Base-by-base conservation (phyloP, 2,329 filamentous ascomycete species). In the Alternaria sp. region DNA sequence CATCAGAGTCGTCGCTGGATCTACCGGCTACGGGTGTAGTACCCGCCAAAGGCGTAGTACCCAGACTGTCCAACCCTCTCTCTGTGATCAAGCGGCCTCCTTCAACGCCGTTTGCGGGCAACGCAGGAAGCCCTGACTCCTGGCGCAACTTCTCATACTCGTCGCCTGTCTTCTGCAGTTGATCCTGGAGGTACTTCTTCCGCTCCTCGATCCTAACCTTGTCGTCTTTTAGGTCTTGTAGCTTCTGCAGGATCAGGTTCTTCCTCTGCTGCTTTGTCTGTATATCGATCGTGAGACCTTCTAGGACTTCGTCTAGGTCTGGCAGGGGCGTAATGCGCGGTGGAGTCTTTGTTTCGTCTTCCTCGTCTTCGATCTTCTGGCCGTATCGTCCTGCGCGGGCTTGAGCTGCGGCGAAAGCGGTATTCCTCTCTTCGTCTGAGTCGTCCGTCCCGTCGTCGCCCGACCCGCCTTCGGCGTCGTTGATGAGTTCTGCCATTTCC, bases 341-440 rank as follows among this genome's bases (percentile, higher is more conserved):
- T 0, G 91, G 91, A 2, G 89, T 89, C 60, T 85, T 88, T 5
- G 86, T 79, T 11, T 83, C 77, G 19, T 83, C 75, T 77, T 67
- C 78, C 68, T 40, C 78, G 3, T 82, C 77, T 7, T 77, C 13
- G 76, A 83, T 72, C 84, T 85, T 73, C 84, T 81, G 66, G 62
- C 85, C 91, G 72, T 95, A 94, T 82, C 96, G 91, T n/a, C 93
- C 95, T 4, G 92, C 91, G 19, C 91, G 87, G 9, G 92, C 94
- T 81, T 98, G 95, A 5, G 92, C 90, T 11, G 89, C 88, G 79
- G 97, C 94, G 80, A 97, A 98, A 0, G 93, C 94, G 3, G 91
- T 92, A 61, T 90, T 89, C 15, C 87, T 82, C 69, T 88, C 87
- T 40, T 85, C 79, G 66, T 90, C 88, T 2, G 86, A 88, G 67